phyloP scores from a whole-genome alignment of 257 asterid species.

The Cruciata laevipes region DNA sequence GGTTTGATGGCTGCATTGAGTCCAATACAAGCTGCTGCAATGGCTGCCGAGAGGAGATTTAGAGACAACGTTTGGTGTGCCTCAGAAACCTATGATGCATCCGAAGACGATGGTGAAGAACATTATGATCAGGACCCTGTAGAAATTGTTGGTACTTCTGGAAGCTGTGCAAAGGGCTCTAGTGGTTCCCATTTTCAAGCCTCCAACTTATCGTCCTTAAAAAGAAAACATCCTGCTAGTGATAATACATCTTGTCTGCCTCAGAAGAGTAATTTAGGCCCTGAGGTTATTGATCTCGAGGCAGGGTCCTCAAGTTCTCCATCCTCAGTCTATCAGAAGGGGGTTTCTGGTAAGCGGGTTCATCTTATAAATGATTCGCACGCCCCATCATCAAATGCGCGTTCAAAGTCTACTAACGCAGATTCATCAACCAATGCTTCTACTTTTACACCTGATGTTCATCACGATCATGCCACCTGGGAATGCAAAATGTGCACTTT shows the following conservation, averaged over 20 bases:
- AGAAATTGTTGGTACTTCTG: constrained; percentile 32
- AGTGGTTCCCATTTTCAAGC: constrained; percentile 19
- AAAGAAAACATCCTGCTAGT: constrained; percentile 46
- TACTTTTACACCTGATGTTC: constrained; percentile 26
- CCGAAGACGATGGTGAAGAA: constrained; percentile 65
- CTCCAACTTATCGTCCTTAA: constrained; percentile 33
- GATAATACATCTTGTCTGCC: constrained; percentile 23
- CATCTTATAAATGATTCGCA: constrained; percentile 13
- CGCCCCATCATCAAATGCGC: constrained; percentile 15
- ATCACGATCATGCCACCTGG: constrained; percentile 37
- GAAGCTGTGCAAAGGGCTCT: constrained; percentile 21
- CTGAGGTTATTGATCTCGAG: constrained; percentile 33
- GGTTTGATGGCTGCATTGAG: constrained; percentile 66
- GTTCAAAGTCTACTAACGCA: constrained; percentile 7
- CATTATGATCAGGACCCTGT: constrained; percentile 27
- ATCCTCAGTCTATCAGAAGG: constrained; percentile 18
- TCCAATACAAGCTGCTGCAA: constrained; percentile 94
- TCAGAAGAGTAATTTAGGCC: constrained; percentile 18
- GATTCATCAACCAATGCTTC: constrained; percentile 32
- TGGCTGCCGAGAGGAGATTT: constrained; percentile 97
- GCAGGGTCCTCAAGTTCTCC: constrained; percentile 21
- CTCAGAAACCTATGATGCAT: constrained; percentile 49
- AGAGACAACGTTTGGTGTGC: constrained; percentile 92
- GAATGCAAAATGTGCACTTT: constrained; percentile 72
- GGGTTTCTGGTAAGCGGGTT: constrained; percentile 21